Percentiles rank a stretch among this genome's conserved stretches.
These are phyloP conservation scores for Linnemannia schmuckeri DNA, from an alignment of 192 early-diverging fungal species.

Conservation along the genomic window DNA sequence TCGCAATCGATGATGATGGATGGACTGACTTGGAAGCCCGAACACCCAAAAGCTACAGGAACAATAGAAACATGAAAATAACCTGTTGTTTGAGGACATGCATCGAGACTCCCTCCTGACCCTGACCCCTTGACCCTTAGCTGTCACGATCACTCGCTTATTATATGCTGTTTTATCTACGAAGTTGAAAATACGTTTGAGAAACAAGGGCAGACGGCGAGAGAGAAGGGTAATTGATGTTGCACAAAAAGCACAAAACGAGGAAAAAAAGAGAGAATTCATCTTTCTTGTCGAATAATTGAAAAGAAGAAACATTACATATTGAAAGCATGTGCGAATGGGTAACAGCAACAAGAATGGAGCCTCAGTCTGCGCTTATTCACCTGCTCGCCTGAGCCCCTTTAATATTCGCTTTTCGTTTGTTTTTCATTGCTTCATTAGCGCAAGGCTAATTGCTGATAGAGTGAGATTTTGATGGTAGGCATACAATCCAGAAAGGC, in stretches of 20 bases:
- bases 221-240: background rate
- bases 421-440: background rate
- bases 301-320: background rate
- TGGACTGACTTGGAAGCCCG: too few species aligned
- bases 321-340: constrained; percentile 7
- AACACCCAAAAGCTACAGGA: too few species aligned
- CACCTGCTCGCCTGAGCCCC: background rate
- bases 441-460: background rate
- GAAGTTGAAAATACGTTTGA: background rate
- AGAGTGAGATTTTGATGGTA: background rate
- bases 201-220: too few species aligned
- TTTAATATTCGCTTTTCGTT: background rate
- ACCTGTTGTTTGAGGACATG: too few species aligned
- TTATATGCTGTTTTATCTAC: background rate
- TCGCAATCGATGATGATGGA: too few species aligned
- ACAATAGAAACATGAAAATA: too few species aligned
- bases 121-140: too few species aligned
- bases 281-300: background rate
- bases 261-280: background rate
- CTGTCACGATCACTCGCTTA: background rate
- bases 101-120: too few species aligned
- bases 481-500: background rate
- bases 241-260: background rate
- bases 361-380: background rate
- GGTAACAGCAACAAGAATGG: background rate